phyloP scores from a whole-genome alignment of 2,329 filamentous ascomycete genomes.

The Pseudogymnoascus destructans region DNA sequence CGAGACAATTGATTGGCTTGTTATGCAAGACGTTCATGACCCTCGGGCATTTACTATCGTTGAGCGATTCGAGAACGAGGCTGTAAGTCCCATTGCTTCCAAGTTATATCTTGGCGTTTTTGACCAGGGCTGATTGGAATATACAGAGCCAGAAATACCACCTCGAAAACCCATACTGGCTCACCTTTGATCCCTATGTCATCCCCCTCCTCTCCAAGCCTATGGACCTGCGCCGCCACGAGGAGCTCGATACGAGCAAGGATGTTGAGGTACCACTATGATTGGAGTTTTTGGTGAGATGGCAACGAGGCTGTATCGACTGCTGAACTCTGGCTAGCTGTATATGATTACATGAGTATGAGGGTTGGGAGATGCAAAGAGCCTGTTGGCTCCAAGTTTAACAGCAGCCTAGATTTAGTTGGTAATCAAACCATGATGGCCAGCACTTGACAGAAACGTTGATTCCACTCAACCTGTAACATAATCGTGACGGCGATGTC shows the following conservation, averaged over 20 bases:
- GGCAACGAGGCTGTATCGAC: not conserved
- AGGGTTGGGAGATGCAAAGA: not conserved
- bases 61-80: slow-evolving; percentile 57
- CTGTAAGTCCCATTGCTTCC: slow-evolving; percentile 30
- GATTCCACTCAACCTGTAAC: not conserved
- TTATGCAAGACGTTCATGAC: slow-evolving; percentile 63
- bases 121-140: not conserved
- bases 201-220: slow-evolving; percentile 51
- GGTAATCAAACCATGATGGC: not conserved
- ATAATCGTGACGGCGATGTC: not conserved
- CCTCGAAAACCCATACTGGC: slow-evolving; percentile 55
- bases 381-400: no score
- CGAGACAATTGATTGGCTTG: slow-evolving; percentile 59
- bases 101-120: not conserved
- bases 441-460: not conserved
- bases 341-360: not conserved
- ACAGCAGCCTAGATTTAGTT: not conserved
- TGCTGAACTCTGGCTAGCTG: not conserved
- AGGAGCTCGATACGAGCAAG: slow-evolving; percentile 50
- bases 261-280: slow-evolving; percentile 32
- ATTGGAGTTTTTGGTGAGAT: not conserved
- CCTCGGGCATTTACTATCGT: slow-evolving; percentile 61
- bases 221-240: slow-evolving; percentile 56
- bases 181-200: slow-evolving; percentile 65
- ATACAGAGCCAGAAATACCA: slow-evolving; percentile 45